Evolutionary conservation across 1,284 basidiomycete species (phyloP).

Genomic region (Coniferiporia weirii): DNA sequence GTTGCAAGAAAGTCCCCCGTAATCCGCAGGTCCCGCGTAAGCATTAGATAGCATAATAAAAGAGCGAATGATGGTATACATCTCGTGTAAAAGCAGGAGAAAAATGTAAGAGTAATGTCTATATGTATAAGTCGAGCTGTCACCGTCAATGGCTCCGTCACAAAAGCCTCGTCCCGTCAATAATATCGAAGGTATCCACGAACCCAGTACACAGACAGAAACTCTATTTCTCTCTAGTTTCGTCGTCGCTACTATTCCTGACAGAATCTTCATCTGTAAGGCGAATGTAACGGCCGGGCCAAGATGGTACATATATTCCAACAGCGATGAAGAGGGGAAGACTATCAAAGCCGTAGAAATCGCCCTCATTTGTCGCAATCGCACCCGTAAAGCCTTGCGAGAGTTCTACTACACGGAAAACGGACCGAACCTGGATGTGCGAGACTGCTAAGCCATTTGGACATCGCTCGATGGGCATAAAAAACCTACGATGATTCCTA

Average conservation of each 20-base stretch:
- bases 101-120: neutral
- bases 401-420: slow-evolving; percentile 63
- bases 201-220: too few relatives aligned
- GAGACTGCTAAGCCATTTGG: neutral
- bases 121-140: neutral
- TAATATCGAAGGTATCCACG: too few relatives aligned
- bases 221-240: too few relatives aligned
- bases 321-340: slow-evolving; percentile 61
- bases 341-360: slow-evolving; percentile 67
- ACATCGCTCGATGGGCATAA: neutral
- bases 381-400: slow-evolving; percentile 59
- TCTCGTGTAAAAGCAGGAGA: neutral
- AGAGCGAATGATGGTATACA: too few relatives aligned
- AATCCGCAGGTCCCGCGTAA: too few relatives aligned
- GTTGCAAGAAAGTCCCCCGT: too few relatives aligned
- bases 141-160: neutral
- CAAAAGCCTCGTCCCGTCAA: too few relatives aligned
- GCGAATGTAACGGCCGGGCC: slow-evolving; percentile 53
- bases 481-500: slow-evolving; percentile 55
- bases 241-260: neutral
- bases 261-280: neutral
- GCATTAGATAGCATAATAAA: too few relatives aligned
- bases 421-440: slow-evolving; percentile 51
- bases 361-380: slow-evolving; percentile 54
- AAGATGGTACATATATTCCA: slow-evolving; percentile 48